A percentile compares a stretch with the other conserved stretches of the same genome.
Evolutionary conservation across 371 early-diverging fungal species (phyloP).

Genomic region (Circinella minor): DNA sequence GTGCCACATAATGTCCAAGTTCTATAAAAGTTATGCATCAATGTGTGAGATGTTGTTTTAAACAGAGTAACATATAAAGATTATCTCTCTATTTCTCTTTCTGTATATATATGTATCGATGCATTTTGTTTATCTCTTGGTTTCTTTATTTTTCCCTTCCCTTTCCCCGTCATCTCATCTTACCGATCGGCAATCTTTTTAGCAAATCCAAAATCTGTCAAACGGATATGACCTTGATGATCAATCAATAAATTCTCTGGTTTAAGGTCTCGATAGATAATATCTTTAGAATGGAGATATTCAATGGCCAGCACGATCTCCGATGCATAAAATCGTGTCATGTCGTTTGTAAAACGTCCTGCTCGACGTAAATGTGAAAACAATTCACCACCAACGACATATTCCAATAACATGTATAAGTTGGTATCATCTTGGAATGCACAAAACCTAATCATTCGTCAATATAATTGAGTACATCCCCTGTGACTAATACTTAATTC

Average conservation of each 20-base stretch:
- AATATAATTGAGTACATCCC: not conserved
- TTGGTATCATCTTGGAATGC: conserved; percentile 85
- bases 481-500: not conserved
- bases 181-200: conserved; percentile 55
- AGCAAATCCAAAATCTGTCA: conserved; percentile 97
- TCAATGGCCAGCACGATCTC: conserved; percentile 74
- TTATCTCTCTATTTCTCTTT: too few relatives aligned
- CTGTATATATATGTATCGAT: too few relatives aligned
- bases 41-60: not conserved
- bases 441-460: conserved; percentile 33
- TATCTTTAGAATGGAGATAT: conserved; percentile 84
- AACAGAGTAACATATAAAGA: too few relatives aligned
- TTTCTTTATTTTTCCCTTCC: not conserved
- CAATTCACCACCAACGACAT: conserved; percentile 89
- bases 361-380: conserved; percentile 87
- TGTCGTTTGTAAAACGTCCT: conserved; percentile 84
- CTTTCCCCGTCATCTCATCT: conserved; percentile 12
- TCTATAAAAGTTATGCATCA: conserved; percentile 36
- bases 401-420: conserved; percentile 92
- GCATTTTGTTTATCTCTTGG: conserved; percentile 29
- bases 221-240: conserved; percentile 87
- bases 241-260: conserved; percentile 89
- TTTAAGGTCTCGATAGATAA: conserved; percentile 92
- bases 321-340: conserved; percentile 75
- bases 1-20: conserved; percentile 98